Base-by-base conservation (phyloP, 306 rosid genomes). In the Sindora glabra region DNA sequence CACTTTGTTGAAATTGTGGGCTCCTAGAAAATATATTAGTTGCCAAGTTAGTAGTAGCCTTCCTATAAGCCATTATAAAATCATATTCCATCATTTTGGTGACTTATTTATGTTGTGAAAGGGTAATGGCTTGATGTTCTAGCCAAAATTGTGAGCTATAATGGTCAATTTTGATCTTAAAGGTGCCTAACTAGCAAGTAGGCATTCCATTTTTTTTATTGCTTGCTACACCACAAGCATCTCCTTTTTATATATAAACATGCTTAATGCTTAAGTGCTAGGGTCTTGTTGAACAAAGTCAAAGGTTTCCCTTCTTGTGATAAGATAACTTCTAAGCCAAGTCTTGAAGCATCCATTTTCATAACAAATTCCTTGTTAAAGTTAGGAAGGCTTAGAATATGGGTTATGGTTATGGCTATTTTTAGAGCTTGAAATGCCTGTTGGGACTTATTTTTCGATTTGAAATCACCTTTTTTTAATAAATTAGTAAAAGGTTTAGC, bases 361-460 rank as follows among this genome's bases (percentile, higher is more conserved):
- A 62, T 3, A 2, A 3, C 0, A 15, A 62, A 48, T 0, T 19
- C 14, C 0, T 6, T 1, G 12, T 18, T 10, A 12, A 62, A 62
- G 4, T 62, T 6, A 0, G 37, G 57, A 0, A 62, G 8, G 0
- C 7, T 5, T 0, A 48, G 24, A 1, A 47, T 24, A 1, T 1
- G 48, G 0, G 68, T 12, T 0, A 34, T 2, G 0, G 46, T 3
- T 0, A 62, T 0, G 0, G n/a, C 24, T 0, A 12, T 2, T 0
- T 33, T 62, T 2, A 48, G 7, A 0, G 2, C 0, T 0, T 6
- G 0, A 6, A 47, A 48, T 0, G 57, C 48, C 0, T 3, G 0
- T 0, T 21, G 4, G 0, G 25, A 10, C 0, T 0, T 2, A 1
- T 1, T 2, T 0, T 22, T 16, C 67, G 44, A 61, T 0, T 0